A percentile compares a stretch with the other conserved stretches of the same genome.
Conservation (phyloP, 352 stramenopile genomes). For the Pythium rhizo-oryzae region DNA sequence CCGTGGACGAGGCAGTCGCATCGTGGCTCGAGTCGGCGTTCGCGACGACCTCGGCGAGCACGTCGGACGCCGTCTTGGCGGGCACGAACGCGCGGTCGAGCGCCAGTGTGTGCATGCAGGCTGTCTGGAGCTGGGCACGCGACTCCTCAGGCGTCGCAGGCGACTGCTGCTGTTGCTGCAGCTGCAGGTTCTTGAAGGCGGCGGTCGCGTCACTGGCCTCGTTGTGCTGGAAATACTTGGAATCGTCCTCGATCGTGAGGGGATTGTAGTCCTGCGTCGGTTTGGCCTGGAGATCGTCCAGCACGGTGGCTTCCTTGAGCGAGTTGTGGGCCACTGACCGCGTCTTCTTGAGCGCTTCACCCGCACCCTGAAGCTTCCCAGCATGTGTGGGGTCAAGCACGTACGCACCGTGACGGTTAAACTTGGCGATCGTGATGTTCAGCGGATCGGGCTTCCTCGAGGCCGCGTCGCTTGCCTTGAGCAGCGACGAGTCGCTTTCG, state of each 20-base stretch:
- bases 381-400: conserved; percentile 76
- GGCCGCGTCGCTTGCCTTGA: conserved; percentile 35
- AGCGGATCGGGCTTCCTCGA: conserved; percentile 40
- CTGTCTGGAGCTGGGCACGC: conserved; percentile 45
- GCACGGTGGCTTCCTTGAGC: conserved; percentile 58
- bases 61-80: conserved; percentile 51
- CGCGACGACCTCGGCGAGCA: conserved; percentile 66
- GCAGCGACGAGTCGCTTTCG: conserved; percentile 56
- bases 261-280: conserved; percentile 64
- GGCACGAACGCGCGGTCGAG: conserved; percentile 64
- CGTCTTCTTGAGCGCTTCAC: conserved; percentile 40
- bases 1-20: conserved; percentile 53
- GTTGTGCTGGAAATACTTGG: conserved; percentile 80
- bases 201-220: conserved; percentile 20
- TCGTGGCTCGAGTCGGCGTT: conserved; percentile 63
- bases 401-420: conserved; percentile 84
- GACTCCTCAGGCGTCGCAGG: conserved; percentile 32
- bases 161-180: conserved; percentile 5
- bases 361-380: conserved; percentile 44
- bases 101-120: conserved; percentile 41
- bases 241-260: conserved; percentile 81
- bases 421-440: conserved; percentile 85
- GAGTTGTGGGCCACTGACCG: conserved; percentile 48
- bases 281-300: conserved; percentile 73
- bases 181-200: conserved; percentile 16